Evolutionary conservation across 1,284 basidiomycete species (phyloP).

Genomic region (Hortiboletus rubellus): DNA sequence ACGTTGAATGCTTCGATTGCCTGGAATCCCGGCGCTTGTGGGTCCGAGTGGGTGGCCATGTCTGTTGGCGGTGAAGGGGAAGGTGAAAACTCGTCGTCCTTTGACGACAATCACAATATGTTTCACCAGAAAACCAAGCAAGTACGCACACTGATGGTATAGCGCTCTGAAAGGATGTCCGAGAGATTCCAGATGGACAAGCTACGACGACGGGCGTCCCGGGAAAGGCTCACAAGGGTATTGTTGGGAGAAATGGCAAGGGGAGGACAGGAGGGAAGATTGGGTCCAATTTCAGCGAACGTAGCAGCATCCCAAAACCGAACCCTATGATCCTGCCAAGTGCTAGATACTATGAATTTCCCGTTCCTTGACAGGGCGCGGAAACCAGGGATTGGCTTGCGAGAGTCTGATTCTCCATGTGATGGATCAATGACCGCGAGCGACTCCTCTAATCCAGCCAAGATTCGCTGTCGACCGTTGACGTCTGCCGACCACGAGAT

Average conservation of each 20-base stretch:
- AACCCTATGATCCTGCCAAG: neutral
- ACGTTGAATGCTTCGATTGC: neutral
- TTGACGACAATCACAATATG: neutral
- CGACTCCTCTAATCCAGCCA: conserved; percentile 1
- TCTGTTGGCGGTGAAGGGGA: neutral
- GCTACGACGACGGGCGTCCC: neutral
- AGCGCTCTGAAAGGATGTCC: conserved; percentile 2
- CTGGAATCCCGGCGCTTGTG: neutral
- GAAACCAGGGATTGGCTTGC: neutral
- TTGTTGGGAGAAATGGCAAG: conserved; percentile 6
- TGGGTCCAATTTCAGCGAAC: conserved; percentile 4
- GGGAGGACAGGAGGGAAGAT: neutral
- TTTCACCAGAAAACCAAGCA: neutral
- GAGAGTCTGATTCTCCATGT: neutral
- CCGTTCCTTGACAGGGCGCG: conserved; percentile 3
- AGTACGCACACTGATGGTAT: neutral
- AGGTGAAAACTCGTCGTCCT: neutral
- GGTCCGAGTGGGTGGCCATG: neutral
- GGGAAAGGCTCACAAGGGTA: conserved; percentile 1
- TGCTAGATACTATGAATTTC: conserved; percentile 3
- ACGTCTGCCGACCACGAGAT: conserved; percentile 6
- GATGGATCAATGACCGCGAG: conserved; percentile 2
- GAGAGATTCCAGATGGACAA: conserved; percentile 4
- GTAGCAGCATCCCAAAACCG: conserved; percentile 8
- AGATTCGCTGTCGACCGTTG: neutral